Evolutionary conservation across 2,329 filamentous ascomycete species (phyloP), one percentile per base, ranked within the genome.

Genomic region (Alternaria alternata): DNA sequence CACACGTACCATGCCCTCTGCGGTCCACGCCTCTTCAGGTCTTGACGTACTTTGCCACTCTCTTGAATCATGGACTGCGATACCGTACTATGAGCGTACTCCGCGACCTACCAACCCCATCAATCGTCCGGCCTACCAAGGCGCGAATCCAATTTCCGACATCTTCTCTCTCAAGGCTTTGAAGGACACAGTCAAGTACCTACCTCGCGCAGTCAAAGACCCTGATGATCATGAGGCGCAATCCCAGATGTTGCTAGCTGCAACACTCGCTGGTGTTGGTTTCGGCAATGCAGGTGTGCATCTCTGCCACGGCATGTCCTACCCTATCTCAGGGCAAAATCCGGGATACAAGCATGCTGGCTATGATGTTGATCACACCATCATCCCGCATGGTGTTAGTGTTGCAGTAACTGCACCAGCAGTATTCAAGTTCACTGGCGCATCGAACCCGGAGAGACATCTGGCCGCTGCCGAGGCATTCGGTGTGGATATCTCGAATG

Each of bases 251-350:
- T 85, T 99, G 30, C 87, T 99, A 20, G 95, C 95, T 3, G 91
- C 95, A 1, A 99, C 95, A 0, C 83, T 99, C 2, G 95, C 96
- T 0, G 95, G 95, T 46, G 93, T 99, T 3, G 95, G 95, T 0
- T 99, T 99, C 77, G 95, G 96, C 20, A 99, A 99, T 72, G 96
- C 96, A 1, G 95, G 96, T 51, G 95, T 99, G 3, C 95, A 99
- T 81, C 84, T 92, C 9, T 92, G 90, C 77, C 90, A 92, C 75
- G 90, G 94, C 76, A 98, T 99, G 94, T 96, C 92, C 24, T 99
- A 99, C 75, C 95, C 95, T 18, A 97, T 99, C 74, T 96, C 93
- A 0, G 92, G 93, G 30, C 94, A 97, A 77, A 99, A 99, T 77
- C 92, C 92, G 0, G 90, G 91, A 5, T 98, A 98, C 81, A 89